Evolutionary conservation across 345 rosid genomes (phyloP).

Genomic region (Balakata baccata): DNA sequence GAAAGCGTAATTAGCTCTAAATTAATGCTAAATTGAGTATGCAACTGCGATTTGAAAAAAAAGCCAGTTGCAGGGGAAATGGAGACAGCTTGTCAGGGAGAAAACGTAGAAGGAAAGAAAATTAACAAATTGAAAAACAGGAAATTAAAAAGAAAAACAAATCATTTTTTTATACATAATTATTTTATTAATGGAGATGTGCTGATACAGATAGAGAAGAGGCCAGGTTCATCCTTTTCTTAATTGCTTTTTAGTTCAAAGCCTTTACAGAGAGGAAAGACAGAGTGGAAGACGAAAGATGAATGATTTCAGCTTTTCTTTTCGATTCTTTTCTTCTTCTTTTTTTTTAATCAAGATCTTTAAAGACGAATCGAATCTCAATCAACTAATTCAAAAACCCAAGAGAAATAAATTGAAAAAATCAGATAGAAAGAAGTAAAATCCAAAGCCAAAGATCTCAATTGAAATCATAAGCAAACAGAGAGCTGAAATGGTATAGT

Average conservation of each 20-base stretch:
- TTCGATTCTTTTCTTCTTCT: background rate
- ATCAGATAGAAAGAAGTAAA: background rate
- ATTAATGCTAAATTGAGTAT: slow-evolving; percentile 13
- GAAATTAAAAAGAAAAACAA: background rate
- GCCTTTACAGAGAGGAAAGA: slow-evolving; percentile 34
- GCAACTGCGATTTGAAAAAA: slow-evolving; percentile 29
- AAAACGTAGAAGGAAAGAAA: slow-evolving; percentile 14
- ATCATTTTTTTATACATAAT: background rate
- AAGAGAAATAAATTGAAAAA: background rate
- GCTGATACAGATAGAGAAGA: slow-evolving; percentile 2
- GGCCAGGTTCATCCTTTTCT: slow-evolving; percentile 36
- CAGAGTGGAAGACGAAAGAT: no score
- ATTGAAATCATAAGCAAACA: no score
- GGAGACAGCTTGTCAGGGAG: slow-evolving; percentile 33
- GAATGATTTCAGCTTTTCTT: slow-evolving; percentile 14
- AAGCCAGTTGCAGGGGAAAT: slow-evolving; percentile 51
- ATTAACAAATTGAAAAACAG: background rate
- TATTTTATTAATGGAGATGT: background rate
- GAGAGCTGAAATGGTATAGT: no score
- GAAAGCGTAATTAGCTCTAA: background rate
- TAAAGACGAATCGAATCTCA: slow-evolving; percentile 11
- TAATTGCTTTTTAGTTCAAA: background rate
- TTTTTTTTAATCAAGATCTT: background rate
- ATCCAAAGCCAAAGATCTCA: background rate
- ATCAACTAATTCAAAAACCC: background rate